Conservation (phyloP, 257 asterid species). For the Fraxinus anomala region DNA sequence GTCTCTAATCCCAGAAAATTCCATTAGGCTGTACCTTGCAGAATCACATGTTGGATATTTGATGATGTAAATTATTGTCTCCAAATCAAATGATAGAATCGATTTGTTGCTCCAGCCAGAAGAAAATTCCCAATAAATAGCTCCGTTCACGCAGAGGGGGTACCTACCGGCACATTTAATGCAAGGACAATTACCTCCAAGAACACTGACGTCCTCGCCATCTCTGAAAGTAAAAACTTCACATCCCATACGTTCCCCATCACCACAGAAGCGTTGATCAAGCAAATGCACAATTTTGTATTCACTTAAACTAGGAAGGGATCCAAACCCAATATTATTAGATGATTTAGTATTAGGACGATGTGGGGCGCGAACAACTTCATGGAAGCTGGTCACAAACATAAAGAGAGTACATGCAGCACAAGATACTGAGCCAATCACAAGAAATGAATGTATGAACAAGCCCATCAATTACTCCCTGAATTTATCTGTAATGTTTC, state of each 20-base stretch:
- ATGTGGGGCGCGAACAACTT: constrained; percentile 36
- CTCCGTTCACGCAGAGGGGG: constrained; percentile 1
- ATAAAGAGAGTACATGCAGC: constrained; percentile 40
- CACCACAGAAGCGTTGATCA: not conserved
- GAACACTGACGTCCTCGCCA: not conserved
- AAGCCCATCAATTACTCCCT: constrained; percentile 37
- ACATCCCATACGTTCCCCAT: not conserved
- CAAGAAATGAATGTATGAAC: constrained; percentile 44
- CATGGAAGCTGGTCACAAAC: constrained; percentile 45
- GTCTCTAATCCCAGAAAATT: not conserved
- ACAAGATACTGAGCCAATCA: constrained; percentile 35
- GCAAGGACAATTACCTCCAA: constrained; percentile 1
- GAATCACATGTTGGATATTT: not conserved
- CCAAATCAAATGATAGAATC: constrained; percentile 11
- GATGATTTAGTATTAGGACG: constrained; percentile 16
- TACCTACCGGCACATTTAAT: not conserved
- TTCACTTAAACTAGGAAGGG: not conserved
- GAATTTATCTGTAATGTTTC: constrained; percentile 34
- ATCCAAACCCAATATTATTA: constrained; percentile 9
- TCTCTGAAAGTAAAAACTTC: constrained; percentile 4
- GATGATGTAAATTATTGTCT: not conserved
- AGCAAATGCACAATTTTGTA: constrained; percentile 6
- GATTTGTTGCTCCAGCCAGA: constrained; percentile 3
- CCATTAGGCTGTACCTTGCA: not conserved
- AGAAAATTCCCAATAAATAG: not conserved